Conservation (phyloP, 2,329 filamentous ascomycete species). For the Herpomyces periplanetae region DNA sequence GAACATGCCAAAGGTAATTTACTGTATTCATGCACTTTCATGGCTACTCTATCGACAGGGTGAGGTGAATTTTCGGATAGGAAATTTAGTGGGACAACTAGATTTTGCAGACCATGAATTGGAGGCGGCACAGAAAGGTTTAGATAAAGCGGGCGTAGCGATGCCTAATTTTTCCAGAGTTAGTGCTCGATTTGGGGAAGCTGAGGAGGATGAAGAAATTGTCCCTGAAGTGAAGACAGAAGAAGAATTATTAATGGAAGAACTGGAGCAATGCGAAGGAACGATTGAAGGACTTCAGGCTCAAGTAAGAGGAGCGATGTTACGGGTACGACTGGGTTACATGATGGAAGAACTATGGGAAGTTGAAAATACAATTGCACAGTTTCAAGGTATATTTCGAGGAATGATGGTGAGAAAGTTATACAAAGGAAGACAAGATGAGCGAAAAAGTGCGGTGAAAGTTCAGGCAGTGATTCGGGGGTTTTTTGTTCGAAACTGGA, state of each 20-base stretch:
- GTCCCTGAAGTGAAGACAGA: slow-evolving; percentile 40
- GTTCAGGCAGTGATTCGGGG: slow-evolving; percentile 46
- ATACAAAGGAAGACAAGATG: slow-evolving; percentile 36
- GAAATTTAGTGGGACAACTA: slow-evolving; percentile 74
- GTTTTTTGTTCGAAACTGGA: slow-evolving; percentile 23
- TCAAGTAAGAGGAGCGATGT: slow-evolving; percentile 40
- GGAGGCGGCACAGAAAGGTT: slow-evolving; percentile 77
- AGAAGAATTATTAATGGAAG: slow-evolving; percentile 46
- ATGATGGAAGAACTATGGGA: slow-evolving; percentile 75
- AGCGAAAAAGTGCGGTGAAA: slow-evolving; percentile 36
- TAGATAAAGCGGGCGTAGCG: slow-evolving; percentile 68
- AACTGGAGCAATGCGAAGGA: slow-evolving; percentile 33
- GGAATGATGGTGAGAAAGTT: slow-evolving; percentile 62
- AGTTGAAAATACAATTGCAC: slow-evolving; percentile 30
- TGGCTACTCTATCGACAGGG: slow-evolving; percentile 90
- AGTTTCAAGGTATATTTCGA: slow-evolving; percentile 50
- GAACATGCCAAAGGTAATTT: slow-evolving; percentile 95
- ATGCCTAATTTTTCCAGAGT: slow-evolving; percentile 97
- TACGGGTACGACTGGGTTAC: slow-evolving; percentile 33
- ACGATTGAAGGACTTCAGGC: slow-evolving; percentile 43
- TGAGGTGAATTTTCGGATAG: slow-evolving; percentile 76
- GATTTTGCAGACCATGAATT: slow-evolving; percentile 93
- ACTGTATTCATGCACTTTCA: slow-evolving; percentile 84
- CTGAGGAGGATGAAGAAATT: slow-evolving; percentile 35
- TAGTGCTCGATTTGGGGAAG: slow-evolving; percentile 73